Evolutionary conservation across 208 protist species (phyloP), one percentile per base, ranked within the genome.

Genomic region (Crithidia bombi): DNA sequence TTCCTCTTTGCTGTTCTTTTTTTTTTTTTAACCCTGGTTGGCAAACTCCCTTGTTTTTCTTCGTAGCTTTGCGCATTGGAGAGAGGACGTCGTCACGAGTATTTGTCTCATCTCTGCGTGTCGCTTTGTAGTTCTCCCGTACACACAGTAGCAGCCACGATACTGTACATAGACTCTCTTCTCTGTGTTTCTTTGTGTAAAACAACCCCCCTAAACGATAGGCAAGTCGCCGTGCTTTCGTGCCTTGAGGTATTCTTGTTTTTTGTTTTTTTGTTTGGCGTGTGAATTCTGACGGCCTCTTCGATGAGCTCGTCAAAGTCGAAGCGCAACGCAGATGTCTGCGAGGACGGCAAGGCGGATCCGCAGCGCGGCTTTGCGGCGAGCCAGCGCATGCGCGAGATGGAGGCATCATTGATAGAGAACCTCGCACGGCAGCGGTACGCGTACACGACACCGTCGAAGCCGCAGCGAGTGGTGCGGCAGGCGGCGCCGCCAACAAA

Each of bases 341-440:
- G 55, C 54, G 35, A 62, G 4, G 54, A 63, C 19, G 64, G 44
- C 15, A 23, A 3, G 54, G 11, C 64, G 15, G 57, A 70, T 61
- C 78, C 72, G 5, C 76, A 82, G 19, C 85, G 87, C n/a, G 84
- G 83, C 44, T 55, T 81, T 12, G 81, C 83, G 7, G 81, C 78
- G 59, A 77, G 68, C 38, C 52, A 77, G 64, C 84, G 92, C 28
- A 78, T 96, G 52, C 82, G 89, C 52, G 82, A 93, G 73, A 87
- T 93, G 63, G 90, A 97, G 77, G 66, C 69, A 12, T 75, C 87
- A 25, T 44, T 66, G 47, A 78, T 92, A 50, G 69, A 89, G 52
- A 43, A 67, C 12, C 65, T 93, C 4, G 83, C 83, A 3, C 56
- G 77, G 78, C 75, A 88, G 63, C 76, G 70, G 14, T 87, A 86